Evolutionary conservation across 2,329 filamentous ascomycete species (phyloP), one percentile per base, ranked within the genome.

Genomic region (Gnomoniopsis sp.): DNA sequence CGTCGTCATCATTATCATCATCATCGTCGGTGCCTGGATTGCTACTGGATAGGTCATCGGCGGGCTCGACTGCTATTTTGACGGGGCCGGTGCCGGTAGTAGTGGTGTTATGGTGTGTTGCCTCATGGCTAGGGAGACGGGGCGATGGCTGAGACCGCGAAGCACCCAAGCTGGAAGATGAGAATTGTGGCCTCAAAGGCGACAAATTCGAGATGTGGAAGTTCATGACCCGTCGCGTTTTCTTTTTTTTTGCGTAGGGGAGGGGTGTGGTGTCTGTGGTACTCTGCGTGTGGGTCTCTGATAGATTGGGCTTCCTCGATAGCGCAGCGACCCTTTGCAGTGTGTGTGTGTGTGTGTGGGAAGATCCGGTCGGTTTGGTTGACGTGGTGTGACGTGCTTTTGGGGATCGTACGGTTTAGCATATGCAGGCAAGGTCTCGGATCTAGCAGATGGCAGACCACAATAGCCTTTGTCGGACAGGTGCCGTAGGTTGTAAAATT

Each of bases 191-290:
- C 47, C 65, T 64, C 21, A 72, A 59, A n/a, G 69, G 69, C 43
- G 69, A 69, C 36, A 69, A 64, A n/a, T 69, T 67, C 38, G 69
- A 68, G 21, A 72, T 69, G 52, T 68, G 64, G 38, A 68, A 64
- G 53, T 66, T 69, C 61, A 71, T 65, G 19, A 43, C 41, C 15
- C 36, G 38, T 17, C 43, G n/a, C 43, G 41, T 10, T 15, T 6
- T n/a, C n/a, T 30, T 17, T 34, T 23, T 22, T 10, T 23, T n/a
- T 11, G 7, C 15, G 41, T 44, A 6, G 41, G n/a, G 19, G 23
- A 14, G 49, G 33, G 8, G 33, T 8, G 33, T 36, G 33, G 33
- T 7, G 33, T 8, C 33, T 36, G 33, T 8, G 33, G 33, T n/a
- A 36, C 33, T 36, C 33, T 36, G 49, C 15, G 22, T 12, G 3